Conservation (phyloP, 768 basidiomycete genomes). For the Boletus huronensis region DNA sequence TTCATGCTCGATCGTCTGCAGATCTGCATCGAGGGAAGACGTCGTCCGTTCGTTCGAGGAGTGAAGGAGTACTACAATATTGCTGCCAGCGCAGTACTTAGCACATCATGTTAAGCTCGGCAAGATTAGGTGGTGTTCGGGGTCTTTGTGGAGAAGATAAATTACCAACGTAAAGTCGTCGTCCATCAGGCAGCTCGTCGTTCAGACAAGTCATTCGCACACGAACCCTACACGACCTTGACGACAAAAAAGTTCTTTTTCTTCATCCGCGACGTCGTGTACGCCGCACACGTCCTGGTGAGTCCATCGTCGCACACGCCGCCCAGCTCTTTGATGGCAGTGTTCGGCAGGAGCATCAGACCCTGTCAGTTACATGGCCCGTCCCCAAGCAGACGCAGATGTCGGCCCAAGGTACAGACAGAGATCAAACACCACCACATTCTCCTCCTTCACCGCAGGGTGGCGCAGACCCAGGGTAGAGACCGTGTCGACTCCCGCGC, state of each 20-base stretch:
- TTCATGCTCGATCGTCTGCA: conserved; percentile 27
- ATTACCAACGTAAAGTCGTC: conserved; percentile 18
- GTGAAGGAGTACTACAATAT: no score
- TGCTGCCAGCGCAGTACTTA: no score
- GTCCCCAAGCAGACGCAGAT: conserved; percentile 31
- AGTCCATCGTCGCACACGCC: conserved; percentile 6
- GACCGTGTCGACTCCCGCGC: conserved; percentile 24
- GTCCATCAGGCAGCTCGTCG: conserved; percentile 3
- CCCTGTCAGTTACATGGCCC: conserved; percentile 27
- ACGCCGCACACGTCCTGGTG: conserved; percentile 9
- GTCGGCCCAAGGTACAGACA: conserved; percentile 32
- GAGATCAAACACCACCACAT: conserved; percentile 43
- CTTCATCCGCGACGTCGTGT: conserved; percentile 9
- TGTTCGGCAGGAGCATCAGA: conserved; percentile 12
- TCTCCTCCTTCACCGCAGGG: conserved; percentile 33
- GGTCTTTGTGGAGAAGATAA: conserved; percentile 18
- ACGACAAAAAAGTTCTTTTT: conserved; percentile 2
- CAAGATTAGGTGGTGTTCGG: conserved; percentile 20
- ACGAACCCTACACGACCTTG: conserved; percentile 19
- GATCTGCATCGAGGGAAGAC: conserved; percentile 27
- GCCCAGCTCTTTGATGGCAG: conserved; percentile 1
- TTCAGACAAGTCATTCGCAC: background rate
- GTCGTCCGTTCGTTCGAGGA: conserved; percentile 14
- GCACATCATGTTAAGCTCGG: background rate
- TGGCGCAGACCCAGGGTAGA: conserved; percentile 39